Conservation (phyloP, 192 early-diverging fungal genomes). For the Cetraspora pellucida region DNA sequence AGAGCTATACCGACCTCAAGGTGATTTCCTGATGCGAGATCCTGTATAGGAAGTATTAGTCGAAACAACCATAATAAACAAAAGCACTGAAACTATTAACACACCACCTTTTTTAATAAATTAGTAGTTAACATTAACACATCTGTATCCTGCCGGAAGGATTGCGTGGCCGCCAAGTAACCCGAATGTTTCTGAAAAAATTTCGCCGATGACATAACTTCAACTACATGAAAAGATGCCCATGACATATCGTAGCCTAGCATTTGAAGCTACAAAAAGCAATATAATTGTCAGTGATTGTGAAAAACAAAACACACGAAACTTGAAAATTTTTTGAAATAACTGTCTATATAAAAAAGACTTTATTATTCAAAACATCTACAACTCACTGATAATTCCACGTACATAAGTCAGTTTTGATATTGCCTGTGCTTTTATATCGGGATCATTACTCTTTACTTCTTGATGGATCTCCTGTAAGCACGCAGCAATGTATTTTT, state of each 20-base stretch:
- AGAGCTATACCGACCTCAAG: constrained; percentile 89
- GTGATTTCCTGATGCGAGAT: constrained; percentile 80
- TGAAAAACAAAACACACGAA: neutral
- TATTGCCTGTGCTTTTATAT: constrained; percentile 84
- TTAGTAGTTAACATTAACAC: constrained; percentile 97
- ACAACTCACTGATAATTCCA: neutral
- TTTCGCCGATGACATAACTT: constrained; percentile 92
- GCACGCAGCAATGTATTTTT: constrained; percentile 80
- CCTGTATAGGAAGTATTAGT: constrained; percentile 50
- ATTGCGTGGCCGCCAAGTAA: constrained; percentile 87
- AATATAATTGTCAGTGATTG: constrained; percentile 5
- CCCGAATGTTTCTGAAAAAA: constrained; percentile 87
- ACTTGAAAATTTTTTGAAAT: too few species aligned
- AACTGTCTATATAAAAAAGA: neutral
- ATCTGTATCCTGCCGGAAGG: constrained; percentile 91
- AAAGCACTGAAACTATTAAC: neutral
- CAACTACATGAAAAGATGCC: constrained; percentile 94
- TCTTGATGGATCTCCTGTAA: constrained; percentile 91
- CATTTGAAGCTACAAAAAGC: constrained; percentile 80
- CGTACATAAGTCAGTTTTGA: constrained; percentile 83
- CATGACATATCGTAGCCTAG: constrained; percentile 97
- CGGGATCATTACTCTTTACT: constrained; percentile 79
- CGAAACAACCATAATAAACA: neutral
- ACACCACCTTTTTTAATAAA: constrained; percentile 87
- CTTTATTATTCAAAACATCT: neutral